phyloP scores from a whole-genome alignment of 805 yeast species.

The Jamesozyma spencerorum region DNA sequence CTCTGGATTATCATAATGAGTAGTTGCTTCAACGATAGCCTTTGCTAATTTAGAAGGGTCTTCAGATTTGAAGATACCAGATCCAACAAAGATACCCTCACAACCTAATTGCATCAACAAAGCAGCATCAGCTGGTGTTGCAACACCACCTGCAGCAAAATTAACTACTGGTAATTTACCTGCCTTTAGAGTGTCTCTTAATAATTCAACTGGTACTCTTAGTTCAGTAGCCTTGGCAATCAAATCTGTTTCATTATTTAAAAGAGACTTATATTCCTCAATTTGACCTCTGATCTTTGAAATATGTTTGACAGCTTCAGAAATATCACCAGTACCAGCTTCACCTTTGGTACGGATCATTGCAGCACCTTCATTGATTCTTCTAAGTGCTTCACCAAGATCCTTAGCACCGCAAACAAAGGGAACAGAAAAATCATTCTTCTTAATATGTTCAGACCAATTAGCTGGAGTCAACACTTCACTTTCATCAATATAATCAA shows the following conservation, averaged over 20 bases:
- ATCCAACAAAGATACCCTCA: conserved; percentile 70
- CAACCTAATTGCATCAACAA: conserved; percentile 74
- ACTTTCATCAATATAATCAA: conserved; percentile 76
- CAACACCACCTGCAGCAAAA: conserved; percentile 84
- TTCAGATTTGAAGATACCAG: conserved; percentile 67
- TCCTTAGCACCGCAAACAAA: conserved; percentile 80
- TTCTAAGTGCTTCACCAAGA: conserved; percentile 72
- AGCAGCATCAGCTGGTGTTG: conserved; percentile 84
- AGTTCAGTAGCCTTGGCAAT: conserved; percentile 43
- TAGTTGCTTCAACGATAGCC: conserved; percentile 74
- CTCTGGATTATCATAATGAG: conserved; percentile 53
- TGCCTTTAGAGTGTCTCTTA: conserved; percentile 34
- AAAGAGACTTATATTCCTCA: conserved; percentile 28
- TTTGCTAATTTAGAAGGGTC: conserved; percentile 64
- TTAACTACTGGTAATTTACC: conserved; percentile 74
- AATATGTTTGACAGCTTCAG: conserved; percentile 74
- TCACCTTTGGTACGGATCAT: conserved; percentile 84
- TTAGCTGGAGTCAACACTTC: conserved; percentile 83
- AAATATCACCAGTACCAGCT: conserved; percentile 82
- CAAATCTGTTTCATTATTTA: conserved; percentile 38
- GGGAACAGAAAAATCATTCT: conserved; percentile 55
- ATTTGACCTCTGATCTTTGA: conserved; percentile 51
- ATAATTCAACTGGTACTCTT: conserved; percentile 50
- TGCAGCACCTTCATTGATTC: conserved; percentile 76
- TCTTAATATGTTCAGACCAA: conserved; percentile 52